Conservation (phyloP, 208 protist genomes). For the Crithidia mellificae region DNA sequence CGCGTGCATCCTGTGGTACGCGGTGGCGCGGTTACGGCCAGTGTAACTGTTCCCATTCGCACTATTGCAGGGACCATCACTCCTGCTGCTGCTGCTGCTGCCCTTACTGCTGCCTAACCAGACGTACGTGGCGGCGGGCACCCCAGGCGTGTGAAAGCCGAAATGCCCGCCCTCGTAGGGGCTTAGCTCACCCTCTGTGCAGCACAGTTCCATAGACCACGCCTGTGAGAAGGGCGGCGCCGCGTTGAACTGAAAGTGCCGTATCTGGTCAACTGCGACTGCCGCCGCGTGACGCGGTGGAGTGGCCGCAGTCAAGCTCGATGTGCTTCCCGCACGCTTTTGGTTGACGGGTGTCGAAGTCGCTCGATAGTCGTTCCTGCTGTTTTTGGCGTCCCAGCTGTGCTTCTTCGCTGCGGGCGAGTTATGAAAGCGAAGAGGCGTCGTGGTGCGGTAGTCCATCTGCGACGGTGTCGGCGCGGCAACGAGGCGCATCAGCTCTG, state of each 20-base stretch:
- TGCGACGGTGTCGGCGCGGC: background rate
- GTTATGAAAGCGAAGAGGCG: background rate
- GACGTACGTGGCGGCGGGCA: conserved; percentile 31
- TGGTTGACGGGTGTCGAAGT: background rate
- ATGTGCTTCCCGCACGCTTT: background rate
- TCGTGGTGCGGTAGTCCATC: background rate
- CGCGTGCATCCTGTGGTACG: conserved; percentile 13
- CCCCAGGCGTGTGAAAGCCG: conserved; percentile 41
- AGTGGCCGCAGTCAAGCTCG: background rate
- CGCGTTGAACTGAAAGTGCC: conserved; percentile 32
- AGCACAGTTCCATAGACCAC: conserved; percentile 28
- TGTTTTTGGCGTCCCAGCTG: too few species aligned
- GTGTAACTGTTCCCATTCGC: too few species aligned
- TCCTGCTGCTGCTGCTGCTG: too few species aligned
- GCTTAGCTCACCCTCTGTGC: conserved; percentile 11
- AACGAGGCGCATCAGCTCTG: conserved; percentile 20
- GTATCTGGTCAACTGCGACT: conserved; percentile 3
- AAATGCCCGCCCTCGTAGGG: conserved; percentile 20
- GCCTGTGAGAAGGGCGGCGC: conserved; percentile 1
- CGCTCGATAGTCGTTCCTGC: background rate
- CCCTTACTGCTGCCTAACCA: conserved; percentile 24
- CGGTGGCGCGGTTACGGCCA: too few species aligned
- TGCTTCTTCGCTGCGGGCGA: background rate
- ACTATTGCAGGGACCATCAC: too few species aligned
- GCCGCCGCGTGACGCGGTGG: background rate